A percentile compares a stretch with the other conserved stretches of the same genome.
These are phyloP conservation scores for Pseudocercospora pini-densiflorae DNA, from an alignment of 2,329 filamentous ascomycete genomes.

Conservation along the genomic window DNA sequence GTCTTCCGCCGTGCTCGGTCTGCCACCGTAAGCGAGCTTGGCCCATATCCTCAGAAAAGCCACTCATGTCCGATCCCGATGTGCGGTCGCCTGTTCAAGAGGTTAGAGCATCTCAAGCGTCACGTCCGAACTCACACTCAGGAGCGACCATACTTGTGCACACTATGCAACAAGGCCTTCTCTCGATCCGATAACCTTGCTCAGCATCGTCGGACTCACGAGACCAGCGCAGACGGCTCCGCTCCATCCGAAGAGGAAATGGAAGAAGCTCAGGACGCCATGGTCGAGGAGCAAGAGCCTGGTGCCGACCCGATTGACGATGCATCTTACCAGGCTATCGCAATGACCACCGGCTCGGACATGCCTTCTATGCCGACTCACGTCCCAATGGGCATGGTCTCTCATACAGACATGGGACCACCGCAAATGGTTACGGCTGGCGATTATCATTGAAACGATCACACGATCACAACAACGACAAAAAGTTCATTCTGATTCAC, in stretches of 20 bases:
- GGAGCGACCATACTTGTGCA: slow-evolving; percentile 97
- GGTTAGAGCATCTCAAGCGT: slow-evolving; percentile 98
- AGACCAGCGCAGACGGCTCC: slow-evolving; percentile 67
- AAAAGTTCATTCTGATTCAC: slow-evolving; percentile 15
- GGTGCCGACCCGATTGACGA: slow-evolving; percentile 27
- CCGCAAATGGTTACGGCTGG: slow-evolving; percentile 50
- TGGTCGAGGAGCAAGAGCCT: slow-evolving; percentile 73
- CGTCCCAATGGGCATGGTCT: slow-evolving; percentile 39
- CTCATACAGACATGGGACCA: slow-evolving; percentile 46
- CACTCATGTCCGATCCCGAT: slow-evolving; percentile 99
- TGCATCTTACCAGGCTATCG: slow-evolving; percentile 34
- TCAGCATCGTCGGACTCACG: slow-evolving; percentile 87
- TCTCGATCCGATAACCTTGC: slow-evolving; percentile 98
- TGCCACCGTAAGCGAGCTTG: slow-evolving; percentile 94
- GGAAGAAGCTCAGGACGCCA: slow-evolving; percentile 85
- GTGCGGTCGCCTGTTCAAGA: slow-evolving; percentile 96
- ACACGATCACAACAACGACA: slow-evolving; percentile 5
- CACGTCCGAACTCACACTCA: slow-evolving; percentile 99
- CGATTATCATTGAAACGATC: slow-evolving; percentile 43
- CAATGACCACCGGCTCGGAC: slow-evolving; percentile 35
- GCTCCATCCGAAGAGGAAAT: slow-evolving; percentile 80
- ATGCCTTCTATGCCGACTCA: slow-evolving; percentile 43
- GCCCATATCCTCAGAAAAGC: slow-evolving; percentile 95
- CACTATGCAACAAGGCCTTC: slow-evolving; percentile 98
- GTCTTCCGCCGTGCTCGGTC: slow-evolving; percentile 89